A percentile compares a stretch with the other conserved stretches of the same genome.
phyloP scores from a whole-genome alignment of 2,329 filamentous ascomycete species.

The Dothideomycetidae sp. region DNA sequence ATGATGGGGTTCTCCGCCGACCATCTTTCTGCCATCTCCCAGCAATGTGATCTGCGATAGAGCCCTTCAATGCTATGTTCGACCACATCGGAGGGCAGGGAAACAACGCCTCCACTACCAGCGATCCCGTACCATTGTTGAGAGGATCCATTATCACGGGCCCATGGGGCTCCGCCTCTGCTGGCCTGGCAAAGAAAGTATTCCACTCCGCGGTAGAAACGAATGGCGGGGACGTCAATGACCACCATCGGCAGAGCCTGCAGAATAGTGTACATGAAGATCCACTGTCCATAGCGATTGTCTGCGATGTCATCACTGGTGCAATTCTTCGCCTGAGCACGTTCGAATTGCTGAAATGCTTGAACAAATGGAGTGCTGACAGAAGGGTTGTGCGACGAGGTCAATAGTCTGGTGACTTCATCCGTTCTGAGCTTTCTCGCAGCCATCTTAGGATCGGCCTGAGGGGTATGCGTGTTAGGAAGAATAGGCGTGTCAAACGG shows the following conservation, averaged over 20 bases:
- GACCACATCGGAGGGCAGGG: conserved; percentile 48
- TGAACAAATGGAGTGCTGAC: conserved; percentile 49
- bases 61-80: conserved; percentile 53
- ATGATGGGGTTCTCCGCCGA: conserved; percentile 28
- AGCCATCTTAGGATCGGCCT: conserved; percentile 60
- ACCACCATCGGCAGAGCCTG: conserved; percentile 67
- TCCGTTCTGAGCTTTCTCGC: conserved; percentile 61
- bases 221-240: conserved; percentile 57
- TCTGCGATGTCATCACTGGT: conserved; percentile 54
- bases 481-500: conserved; percentile 77
- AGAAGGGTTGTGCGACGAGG: conserved; percentile 64
- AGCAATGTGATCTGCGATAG: conserved; percentile 56
- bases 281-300: conserved; percentile 61
- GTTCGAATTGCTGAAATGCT: conserved; percentile 57
- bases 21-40: conserved; percentile 51
- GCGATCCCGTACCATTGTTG: conserved; percentile 59
- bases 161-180: conserved; percentile 59
- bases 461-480: conserved; percentile 55
- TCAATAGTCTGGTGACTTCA: conserved; percentile 63
- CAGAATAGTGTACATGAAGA: conserved; percentile 66
- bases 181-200: conserved; percentile 71
- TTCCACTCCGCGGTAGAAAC: conserved; percentile 57
- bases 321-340: conserved; percentile 50
- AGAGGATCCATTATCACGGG: conserved; percentile 42
- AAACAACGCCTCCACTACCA: conserved; percentile 48